Evolutionary conservation across 306 rosid species (phyloP), one percentile per base, ranked within the genome.

Genomic region (Prunus mongolica): DNA sequence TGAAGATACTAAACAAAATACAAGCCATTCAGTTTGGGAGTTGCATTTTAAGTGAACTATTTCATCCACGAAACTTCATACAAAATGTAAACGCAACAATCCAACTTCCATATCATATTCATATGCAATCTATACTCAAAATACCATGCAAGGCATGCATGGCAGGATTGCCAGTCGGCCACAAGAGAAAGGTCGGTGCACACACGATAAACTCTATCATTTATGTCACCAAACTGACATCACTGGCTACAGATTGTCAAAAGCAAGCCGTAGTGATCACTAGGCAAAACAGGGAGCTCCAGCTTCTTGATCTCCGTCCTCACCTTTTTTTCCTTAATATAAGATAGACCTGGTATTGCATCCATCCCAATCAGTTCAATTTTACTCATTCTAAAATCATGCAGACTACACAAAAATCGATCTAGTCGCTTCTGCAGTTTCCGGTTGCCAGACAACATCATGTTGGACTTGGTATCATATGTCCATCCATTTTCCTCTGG

Each of bases 401-500:
- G 81, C 22, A 95, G 81, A 64, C 71, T 69, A 75, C 96, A 94
- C 71, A 90, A 27, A 73, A 94, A 89, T 14, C 98, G 95, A 82
- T 95, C 97, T 32, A 92, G 67, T 30, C 98, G 86, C 81, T 80
- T 89, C 66, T 87, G 96, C 79, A 95, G 84, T 13, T 82, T 79
- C 2, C 88, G 93, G 80, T 95, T 95, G 44, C 92, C 93, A 3
- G 89, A 16, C 77, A 92, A 72, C 98, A 95, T 92, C 82, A 60
- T 79, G 87, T 95, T 95, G 10, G 98, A 88, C 81, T 92, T 92
- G 71, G 98, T 95, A 83, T 95, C 98, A 76, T 95, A 95, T 12
- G 98, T 95, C 91, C 89, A 92, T 65, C 98, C 98, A 75, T 4
- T 76, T 85, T 92, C 96, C 16, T 81, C 86, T 9, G 92, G 91